Conservation (phyloP, 2,329 filamentous ascomycete species). For the Chaetomiaceae sp. region DNA sequence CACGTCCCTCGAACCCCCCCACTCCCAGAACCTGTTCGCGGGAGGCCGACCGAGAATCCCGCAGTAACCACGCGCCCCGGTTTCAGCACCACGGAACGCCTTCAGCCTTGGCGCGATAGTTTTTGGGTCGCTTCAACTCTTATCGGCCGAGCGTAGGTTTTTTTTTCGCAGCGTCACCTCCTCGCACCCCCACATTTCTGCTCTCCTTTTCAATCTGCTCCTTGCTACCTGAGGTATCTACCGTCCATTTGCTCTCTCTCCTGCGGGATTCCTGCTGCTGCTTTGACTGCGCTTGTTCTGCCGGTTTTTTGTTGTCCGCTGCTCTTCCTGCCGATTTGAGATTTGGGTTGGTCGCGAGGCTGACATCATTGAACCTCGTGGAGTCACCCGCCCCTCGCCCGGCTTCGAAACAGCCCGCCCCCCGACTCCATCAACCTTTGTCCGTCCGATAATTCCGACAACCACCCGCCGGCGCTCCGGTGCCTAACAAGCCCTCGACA, state of each 20-base stretch:
- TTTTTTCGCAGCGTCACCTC: constrained; percentile 8
- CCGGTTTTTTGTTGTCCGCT: background rate
- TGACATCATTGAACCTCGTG: constrained; percentile 24
- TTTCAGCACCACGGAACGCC: constrained; percentile 4
- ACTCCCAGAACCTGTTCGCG: too few relatives aligned
- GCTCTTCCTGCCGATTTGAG: background rate
- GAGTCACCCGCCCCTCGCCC: constrained; percentile 7
- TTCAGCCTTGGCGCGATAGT: constrained; percentile 21
- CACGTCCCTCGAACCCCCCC: background rate
- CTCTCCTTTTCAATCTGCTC: background rate
- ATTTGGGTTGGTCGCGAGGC: constrained; percentile 13
- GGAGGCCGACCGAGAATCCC: too few relatives aligned
- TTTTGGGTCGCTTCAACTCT: constrained; percentile 10
- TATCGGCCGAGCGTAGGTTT: constrained; percentile 20
- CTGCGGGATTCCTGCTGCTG: background rate
- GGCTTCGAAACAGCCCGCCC: constrained; percentile 5
- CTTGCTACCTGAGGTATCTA: too few relatives aligned
- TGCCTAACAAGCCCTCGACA: background rate
- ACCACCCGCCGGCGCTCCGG: constrained; percentile 7
- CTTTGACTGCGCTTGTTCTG: background rate
- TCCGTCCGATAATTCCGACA: constrained; percentile 22
- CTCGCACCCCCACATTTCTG: constrained; percentile 13
- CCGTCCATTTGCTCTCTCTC: background rate
- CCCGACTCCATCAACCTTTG: constrained; percentile 13
- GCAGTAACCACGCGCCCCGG: background rate